Evolutionary conservation across 208 protist species (phyloP), one percentile per base, ranked within the genome.

Genomic region (Acanthamoeba polyphaga): DNA sequence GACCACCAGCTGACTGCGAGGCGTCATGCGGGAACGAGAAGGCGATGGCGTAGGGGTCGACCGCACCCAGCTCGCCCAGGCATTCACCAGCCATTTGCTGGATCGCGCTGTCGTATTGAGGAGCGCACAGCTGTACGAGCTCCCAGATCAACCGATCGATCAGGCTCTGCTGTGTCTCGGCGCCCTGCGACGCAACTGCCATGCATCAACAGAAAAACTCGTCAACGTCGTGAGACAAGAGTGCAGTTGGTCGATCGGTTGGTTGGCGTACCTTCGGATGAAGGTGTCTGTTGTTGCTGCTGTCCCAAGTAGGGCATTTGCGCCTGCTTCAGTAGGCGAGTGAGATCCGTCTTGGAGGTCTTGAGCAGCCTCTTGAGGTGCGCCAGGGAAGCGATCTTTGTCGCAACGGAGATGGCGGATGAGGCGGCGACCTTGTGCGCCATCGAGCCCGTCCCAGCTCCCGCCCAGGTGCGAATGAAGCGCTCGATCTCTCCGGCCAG

Each of bases 321-420:
- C 7, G 90, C 70, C 51, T 94, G 66, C 90, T 76, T 94, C n/a
- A 94, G 43, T 2, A 94, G 66, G 9, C 55, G n/a, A 34, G 82
- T 94, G 38, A 94, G 90, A 19, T 76, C 70, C n/a, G 62, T 62
- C 51, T 94, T 82, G 46, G 90, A 94, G 0, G 27, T 94, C 55
- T 94, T 94, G 70, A 94, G 90, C 46, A 84, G 70, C 70, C 58
- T 94, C 66, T 94, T 94, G 66, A 94, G 90, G 27, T 94, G 90
- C 9, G 51, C 51, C 38, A 94, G 90, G 24, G 68, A 53, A 17
- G 90, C 90, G 1, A 82, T 43, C 70, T 82, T 76, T 10, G 90
- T 94, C 9, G 90, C 66, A 34, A 94, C 90, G 49, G 90, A 94
- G 34, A 53, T 94, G 43, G 90, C 46, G 13, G 90, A 94, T 8